A percentile compares a stretch with the other conserved stretches of the same genome.
Evolutionary conservation across 306 rosid genomes (phyloP).

Genomic region (Geum urbanum): DNA sequence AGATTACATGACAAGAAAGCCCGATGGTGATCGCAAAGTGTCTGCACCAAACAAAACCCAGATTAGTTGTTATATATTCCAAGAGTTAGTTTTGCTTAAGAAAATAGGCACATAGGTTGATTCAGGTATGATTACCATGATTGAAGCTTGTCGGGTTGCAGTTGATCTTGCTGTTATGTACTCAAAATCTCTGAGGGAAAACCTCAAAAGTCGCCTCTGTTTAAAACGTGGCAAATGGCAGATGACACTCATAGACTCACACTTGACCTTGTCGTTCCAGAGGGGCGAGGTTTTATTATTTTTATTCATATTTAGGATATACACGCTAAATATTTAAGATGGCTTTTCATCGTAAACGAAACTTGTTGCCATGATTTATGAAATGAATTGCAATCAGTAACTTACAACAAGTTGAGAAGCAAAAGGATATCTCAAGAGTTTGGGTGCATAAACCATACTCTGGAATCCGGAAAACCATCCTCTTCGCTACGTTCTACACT

Average conservation of each 20-base stretch:
- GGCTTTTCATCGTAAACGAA: not conserved
- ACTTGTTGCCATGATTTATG: not conserved
- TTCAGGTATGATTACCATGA: not conserved
- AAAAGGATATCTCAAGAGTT: not conserved
- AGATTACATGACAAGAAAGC: not conserved
- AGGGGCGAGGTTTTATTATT: too few species aligned
- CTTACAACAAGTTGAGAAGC: not conserved
- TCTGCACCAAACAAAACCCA: not conserved
- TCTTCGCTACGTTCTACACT: not conserved
- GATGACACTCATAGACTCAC: too few species aligned
- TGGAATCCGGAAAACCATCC: not conserved
- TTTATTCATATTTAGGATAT: too few species aligned
- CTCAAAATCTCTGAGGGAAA: too few species aligned
- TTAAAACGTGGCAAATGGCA: too few species aligned
- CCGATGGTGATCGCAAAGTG: not conserved
- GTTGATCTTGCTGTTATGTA: too few species aligned
- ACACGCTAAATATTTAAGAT: not conserved
- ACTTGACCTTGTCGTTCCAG: too few species aligned
- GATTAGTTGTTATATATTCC: not conserved
- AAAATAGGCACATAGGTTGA: too few species aligned
- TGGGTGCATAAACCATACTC: slow-evolving; percentile 1
- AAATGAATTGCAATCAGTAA: not conserved
- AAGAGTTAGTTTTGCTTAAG: not conserved
- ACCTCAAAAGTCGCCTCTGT: too few species aligned
- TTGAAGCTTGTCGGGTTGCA: too few species aligned